Base-by-base conservation (phyloP, 2,329 filamentous ascomycete species). In the Hypoxylon sp. region DNA sequence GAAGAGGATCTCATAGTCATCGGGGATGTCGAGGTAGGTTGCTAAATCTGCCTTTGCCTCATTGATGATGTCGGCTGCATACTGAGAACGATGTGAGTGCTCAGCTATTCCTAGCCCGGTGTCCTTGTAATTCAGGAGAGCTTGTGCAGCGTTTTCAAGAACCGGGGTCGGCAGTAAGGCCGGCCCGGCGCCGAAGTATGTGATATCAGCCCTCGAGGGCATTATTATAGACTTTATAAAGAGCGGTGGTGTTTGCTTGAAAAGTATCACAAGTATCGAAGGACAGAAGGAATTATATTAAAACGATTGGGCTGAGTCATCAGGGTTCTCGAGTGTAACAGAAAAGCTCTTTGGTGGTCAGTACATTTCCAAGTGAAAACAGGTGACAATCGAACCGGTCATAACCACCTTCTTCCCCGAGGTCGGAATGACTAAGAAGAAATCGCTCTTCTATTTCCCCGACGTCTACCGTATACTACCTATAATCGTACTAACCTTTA, bases 181-280 rank as follows among this genome's bases (percentile, higher is more conserved):
- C 52, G 95, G 95, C 69, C 95, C 95, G 58, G 95, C 94, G 68
- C 94, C 94, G 74, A 97, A 97, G 82, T 97, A 96, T 72, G 70
- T 69, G 60, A 73, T 67, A 41, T 71, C 70, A 7, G 62, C 57
- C 64, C 70, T 65, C 14, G 51, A 43, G 49, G 70, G 68, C 72
- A 73, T 74, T 50, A 1, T 56, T 21, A 38, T 19, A 3, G 21
- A 32, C 1, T 56, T 56, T 56, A 51, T 51, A 32, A 50, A 32
- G 9, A 51, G 19, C 36, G 14, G 17, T 41, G 14, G 43, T 28
- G 7, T 23, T 36, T 21, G 49, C 41, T 9, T 10, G 17, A 6
- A 28, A 59, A 34, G 4, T 52, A 43, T 36, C 30, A 21, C 19
- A n/a, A 32, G 17, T 13, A 46, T 36, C 14, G 19, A 50, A 58